Evolutionary conservation across 2,329 filamentous ascomycete genomes (phyloP).

Genomic region (Rosellinia necatrix): DNA sequence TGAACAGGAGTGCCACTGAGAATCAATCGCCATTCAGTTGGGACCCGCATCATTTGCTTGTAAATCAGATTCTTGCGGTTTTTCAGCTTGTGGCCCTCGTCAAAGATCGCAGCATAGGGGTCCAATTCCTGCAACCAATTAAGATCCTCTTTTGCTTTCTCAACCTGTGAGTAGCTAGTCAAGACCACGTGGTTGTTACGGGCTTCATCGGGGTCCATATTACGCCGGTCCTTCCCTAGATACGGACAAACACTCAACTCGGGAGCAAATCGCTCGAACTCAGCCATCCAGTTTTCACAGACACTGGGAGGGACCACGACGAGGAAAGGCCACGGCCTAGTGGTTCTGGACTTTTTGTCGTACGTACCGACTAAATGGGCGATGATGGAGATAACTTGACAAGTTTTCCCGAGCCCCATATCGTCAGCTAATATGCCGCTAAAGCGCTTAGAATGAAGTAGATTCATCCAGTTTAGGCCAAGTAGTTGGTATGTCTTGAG

Average conservation of each 20-base stretch:
- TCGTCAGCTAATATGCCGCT: constrained; percentile 95
- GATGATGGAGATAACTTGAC: constrained; percentile 91
- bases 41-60: constrained; percentile 75
- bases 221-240: constrained; percentile 62
- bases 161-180: constrained; percentile 65
- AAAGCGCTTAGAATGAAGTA: constrained; percentile 78
- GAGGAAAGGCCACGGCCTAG: constrained; percentile 69
- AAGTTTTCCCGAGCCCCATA: constrained; percentile 97
- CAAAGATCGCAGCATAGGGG: constrained; percentile 72
- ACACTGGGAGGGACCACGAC: constrained; percentile 93
- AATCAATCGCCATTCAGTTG: constrained; percentile 81
- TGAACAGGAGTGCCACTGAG: constrained; percentile 90
- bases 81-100: constrained; percentile 93
- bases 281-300: constrained; percentile 91
- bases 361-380: constrained; percentile 77
- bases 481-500: constrained; percentile 95
- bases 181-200: constrained; percentile 67
- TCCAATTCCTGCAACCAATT: constrained; percentile 53
- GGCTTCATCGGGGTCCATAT: constrained; percentile 67
- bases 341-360: constrained; percentile 36
- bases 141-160: constrained; percentile 53
- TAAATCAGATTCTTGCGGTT: constrained; percentile 85
- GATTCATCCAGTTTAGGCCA: constrained; percentile 89
- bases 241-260: constrained; percentile 74
- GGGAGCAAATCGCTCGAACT: constrained; percentile 88